Conservation (phyloP, 805 yeast genomes). For the Kodamaea jinghongensis region DNA sequence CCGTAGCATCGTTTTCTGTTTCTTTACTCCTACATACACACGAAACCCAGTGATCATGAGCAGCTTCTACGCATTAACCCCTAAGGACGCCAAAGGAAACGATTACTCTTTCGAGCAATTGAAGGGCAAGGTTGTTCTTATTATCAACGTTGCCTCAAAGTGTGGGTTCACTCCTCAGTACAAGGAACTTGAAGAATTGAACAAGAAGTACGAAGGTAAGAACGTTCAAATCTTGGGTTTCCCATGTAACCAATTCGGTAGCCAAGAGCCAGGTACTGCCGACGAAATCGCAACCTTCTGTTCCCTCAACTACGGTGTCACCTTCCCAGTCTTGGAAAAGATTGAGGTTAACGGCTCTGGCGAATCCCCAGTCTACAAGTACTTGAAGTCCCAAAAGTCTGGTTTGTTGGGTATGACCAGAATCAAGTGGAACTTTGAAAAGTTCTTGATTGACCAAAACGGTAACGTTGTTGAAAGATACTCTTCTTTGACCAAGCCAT, state of each 20-base stretch:
- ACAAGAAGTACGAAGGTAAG: constrained; percentile 37
- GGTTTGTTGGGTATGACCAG: constrained; percentile 45
- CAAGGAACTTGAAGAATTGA: constrained; percentile 38
- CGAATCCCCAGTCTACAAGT: constrained; percentile 78
- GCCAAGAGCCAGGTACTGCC: constrained; percentile 41
- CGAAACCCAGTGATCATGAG: constrained; percentile 35
- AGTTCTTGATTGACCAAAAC: constrained; percentile 39
- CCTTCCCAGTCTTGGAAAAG: constrained; percentile 85
- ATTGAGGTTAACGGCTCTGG: constrained; percentile 84
- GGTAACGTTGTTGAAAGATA: constrained; percentile 50
- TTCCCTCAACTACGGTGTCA: constrained; percentile 78
- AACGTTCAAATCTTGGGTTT: constrained; percentile 40
- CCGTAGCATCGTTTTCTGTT: too few species aligned
- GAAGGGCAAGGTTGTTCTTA: constrained; percentile 75
- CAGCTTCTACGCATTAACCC: constrained; percentile 62
- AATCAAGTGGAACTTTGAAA: constrained; percentile 46
- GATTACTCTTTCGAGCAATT: constrained; percentile 58
- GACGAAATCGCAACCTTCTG: constrained; percentile 74
- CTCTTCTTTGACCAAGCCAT: constrained; percentile 60
- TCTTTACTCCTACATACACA: too few species aligned
- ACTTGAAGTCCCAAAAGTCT: constrained; percentile 59
- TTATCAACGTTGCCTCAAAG: constrained; percentile 87
- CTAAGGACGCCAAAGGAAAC: constrained; percentile 59
- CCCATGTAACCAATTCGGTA: constrained; percentile 45
- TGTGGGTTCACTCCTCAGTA: constrained; percentile 71